A percentile compares a stretch with the other conserved stretches of the same genome.
Conservation (phyloP, 2,329 filamentous ascomycete genomes). For the Trichoderma gracile region DNA sequence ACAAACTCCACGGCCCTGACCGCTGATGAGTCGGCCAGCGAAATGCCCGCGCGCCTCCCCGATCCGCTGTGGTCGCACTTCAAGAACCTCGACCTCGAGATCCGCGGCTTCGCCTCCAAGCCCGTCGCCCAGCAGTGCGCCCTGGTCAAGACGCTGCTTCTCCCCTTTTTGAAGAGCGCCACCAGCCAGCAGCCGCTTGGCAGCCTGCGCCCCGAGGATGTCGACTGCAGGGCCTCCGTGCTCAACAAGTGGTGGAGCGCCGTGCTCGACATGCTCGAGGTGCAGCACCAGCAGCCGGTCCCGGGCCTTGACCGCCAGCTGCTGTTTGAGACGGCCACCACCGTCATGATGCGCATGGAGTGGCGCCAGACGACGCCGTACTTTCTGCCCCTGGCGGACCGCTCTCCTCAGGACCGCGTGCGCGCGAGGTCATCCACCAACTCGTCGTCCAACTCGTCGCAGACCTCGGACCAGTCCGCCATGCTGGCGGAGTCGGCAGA, state of each 20-base stretch:
- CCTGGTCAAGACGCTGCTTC: slow-evolving; percentile 68
- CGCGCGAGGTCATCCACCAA: slow-evolving; percentile 50
- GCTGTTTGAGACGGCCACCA: slow-evolving; percentile 74
- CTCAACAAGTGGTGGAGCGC: slow-evolving; percentile 90
- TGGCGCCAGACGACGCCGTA: slow-evolving; percentile 75
- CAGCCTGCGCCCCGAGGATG: slow-evolving; percentile 70
- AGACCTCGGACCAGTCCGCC: slow-evolving; percentile 63
- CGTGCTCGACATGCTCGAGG: slow-evolving; percentile 78
- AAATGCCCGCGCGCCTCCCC: slow-evolving; percentile 46
- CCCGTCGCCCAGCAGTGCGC: slow-evolving; percentile 72
- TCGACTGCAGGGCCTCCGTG: slow-evolving; percentile 77
- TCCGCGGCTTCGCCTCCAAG: slow-evolving; percentile 66
- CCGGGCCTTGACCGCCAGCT: slow-evolving; percentile 80
- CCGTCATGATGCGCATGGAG: slow-evolving; percentile 85
- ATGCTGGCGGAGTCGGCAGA: slow-evolving; percentile 68
- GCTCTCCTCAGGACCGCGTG: slow-evolving; percentile 50
- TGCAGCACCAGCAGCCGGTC: slow-evolving; percentile 66
- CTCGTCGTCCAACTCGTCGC: slow-evolving; percentile 59
- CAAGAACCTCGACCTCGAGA: slow-evolving; percentile 53
- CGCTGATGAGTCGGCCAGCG: slow-evolving; percentile 49
- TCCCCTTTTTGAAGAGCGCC: slow-evolving; percentile 76
- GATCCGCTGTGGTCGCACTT: slow-evolving; percentile 59
- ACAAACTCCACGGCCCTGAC: slow-evolving; percentile 39
- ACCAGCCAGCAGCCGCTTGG: slow-evolving; percentile 65
- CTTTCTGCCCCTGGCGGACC: slow-evolving; percentile 63